Conservation (phyloP, 176 grass and related monocot genomes). For the Pontederia paniculata region DNA sequence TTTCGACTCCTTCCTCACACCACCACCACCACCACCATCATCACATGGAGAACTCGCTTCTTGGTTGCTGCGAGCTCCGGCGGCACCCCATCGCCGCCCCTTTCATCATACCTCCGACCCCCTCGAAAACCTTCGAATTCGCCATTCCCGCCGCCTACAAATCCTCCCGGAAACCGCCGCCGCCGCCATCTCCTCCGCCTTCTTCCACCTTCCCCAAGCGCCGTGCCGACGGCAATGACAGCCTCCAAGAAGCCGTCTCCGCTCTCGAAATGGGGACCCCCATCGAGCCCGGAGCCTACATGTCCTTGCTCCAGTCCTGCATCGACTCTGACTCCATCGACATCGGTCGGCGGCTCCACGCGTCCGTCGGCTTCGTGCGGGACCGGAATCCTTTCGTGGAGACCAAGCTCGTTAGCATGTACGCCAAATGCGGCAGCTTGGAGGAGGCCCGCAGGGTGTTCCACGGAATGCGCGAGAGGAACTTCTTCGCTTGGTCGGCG, state of each 20-base stretch:
- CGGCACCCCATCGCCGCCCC: not conserved
- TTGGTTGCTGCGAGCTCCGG: not conserved
- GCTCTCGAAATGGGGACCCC: constrained; percentile 15
- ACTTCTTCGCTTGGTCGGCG: constrained; percentile 55
- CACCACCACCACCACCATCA: not conserved
- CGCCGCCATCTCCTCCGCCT: not conserved
- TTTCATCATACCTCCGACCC: not conserved
- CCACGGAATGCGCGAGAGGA: constrained; percentile 38
- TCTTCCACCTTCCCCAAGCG: not conserved
- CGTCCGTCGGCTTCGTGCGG: constrained; percentile 6
- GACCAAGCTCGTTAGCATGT: constrained; percentile 42
- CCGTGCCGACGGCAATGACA: constrained; percentile 6
- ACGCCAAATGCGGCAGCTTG: constrained; percentile 33
- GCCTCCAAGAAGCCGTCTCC: constrained; percentile 30
- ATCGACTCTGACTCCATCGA: constrained; percentile 29
- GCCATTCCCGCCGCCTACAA: not conserved
- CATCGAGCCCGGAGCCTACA: constrained; percentile 19
- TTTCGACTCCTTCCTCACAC: not conserved
- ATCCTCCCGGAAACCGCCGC: not conserved
- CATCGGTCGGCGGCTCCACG: constrained; percentile 26
- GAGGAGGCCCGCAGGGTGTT: constrained; percentile 38
- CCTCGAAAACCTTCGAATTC: not conserved
- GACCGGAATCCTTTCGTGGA: constrained; percentile 26
- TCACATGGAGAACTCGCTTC: not conserved
- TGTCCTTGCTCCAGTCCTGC: constrained; percentile 29